phyloP scores from a whole-genome alignment of 2,329 filamentous ascomycete species.

The Plectosphaerella cucumerina region DNA sequence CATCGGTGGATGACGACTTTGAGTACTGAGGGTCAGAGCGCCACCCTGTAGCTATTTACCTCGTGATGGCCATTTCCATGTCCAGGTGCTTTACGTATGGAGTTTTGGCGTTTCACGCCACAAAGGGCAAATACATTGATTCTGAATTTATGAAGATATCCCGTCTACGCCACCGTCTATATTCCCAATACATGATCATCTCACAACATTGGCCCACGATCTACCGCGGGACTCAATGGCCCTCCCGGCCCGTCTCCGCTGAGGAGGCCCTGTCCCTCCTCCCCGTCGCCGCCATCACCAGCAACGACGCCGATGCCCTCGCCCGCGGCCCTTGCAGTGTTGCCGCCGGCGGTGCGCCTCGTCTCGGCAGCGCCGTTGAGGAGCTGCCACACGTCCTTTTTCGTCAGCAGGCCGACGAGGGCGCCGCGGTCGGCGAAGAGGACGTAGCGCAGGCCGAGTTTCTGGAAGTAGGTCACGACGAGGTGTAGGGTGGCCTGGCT shows the following conservation, averaged over 20 bases:
- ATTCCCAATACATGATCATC: neutral
- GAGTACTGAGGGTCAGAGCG: slow-evolving; percentile 65
- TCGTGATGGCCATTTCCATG: too few relatives aligned
- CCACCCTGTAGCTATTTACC: too few relatives aligned
- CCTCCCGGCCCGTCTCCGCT: slow-evolving; percentile 29
- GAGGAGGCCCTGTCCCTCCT: slow-evolving; percentile 36
- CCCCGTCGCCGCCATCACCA: slow-evolving; percentile 32
- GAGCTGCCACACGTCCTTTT: slow-evolving; percentile 96
- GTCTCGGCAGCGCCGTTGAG: slow-evolving; percentile 72
- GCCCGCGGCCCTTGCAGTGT: slow-evolving; percentile 16
- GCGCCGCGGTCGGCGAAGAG: slow-evolving; percentile 79
- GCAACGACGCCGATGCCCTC: slow-evolving; percentile 28
- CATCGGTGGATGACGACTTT: slow-evolving; percentile 91
- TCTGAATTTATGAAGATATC: too few relatives aligned
- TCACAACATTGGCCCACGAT: slow-evolving; percentile 11
- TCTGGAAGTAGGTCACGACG: slow-evolving; percentile 91
- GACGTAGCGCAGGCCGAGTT: slow-evolving; percentile 85
- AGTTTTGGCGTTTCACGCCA: too few relatives aligned
- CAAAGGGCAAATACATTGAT: too few relatives aligned
- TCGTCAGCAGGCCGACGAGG: slow-evolving; percentile 82
- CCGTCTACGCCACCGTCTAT: neutral
- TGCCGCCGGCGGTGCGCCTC: slow-evolving; percentile 30
- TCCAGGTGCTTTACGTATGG: too few relatives aligned
- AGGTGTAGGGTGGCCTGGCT: slow-evolving; percentile 73
- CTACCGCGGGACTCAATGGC: slow-evolving; percentile 16